Evolutionary conservation across 2,329 filamentous ascomycete genomes (phyloP).

Genomic region (Pseudogymnoascus sp.): DNA sequence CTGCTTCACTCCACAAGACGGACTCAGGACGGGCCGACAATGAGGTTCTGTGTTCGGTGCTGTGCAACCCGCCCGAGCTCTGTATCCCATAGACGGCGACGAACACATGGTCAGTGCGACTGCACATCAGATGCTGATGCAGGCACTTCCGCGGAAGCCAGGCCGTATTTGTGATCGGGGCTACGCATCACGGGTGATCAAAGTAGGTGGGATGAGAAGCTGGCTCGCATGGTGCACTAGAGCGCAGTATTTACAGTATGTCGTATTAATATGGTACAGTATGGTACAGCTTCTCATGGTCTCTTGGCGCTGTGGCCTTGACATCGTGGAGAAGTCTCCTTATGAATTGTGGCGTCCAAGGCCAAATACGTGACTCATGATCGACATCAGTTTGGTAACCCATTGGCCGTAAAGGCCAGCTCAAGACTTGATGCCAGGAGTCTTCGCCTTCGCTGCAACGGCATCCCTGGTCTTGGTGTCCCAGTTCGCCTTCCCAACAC

Average conservation of each 20-base stretch:
- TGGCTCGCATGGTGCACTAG: not conserved
- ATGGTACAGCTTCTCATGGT: not conserved
- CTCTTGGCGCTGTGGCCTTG: not conserved
- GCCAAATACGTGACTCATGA: not conserved
- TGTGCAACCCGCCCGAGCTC: not conserved
- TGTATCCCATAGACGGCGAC: not conserved
- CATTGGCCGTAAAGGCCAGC: not conserved
- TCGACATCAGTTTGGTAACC: not conserved
- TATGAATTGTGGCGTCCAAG: not conserved
- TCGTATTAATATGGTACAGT: constrained; percentile 7
- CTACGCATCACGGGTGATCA: not conserved
- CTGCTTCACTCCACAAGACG: not conserved
- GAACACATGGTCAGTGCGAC: constrained; percentile 7
- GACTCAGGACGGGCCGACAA: not conserved
- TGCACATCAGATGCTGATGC: not conserved
- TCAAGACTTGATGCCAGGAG: not conserved
- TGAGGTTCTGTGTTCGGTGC: not conserved
- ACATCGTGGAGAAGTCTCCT: not conserved
- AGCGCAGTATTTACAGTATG: not conserved
- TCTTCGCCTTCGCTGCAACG: not conserved
- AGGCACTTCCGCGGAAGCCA: not conserved
- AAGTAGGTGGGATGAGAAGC: not conserved
- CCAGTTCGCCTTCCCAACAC: not conserved
- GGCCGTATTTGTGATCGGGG: not conserved
- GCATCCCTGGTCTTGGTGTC: constrained; percentile 3